Conservation (phyloP, 2,329 filamentous ascomycete genomes). For the Periconia sp. region DNA sequence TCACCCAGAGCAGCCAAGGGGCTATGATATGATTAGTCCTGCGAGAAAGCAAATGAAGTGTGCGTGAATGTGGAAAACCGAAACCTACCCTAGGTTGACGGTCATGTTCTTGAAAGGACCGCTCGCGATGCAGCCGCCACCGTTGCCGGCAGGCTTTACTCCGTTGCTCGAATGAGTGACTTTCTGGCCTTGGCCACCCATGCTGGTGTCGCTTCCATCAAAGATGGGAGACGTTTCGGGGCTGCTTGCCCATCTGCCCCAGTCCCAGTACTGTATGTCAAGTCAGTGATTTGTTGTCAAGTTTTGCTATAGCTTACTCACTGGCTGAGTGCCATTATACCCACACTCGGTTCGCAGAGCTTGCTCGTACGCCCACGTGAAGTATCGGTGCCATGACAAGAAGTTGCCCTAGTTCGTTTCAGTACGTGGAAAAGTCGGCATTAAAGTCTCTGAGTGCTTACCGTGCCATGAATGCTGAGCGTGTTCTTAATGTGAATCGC, state of each 20-base stretch:
- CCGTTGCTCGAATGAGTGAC: conserved; percentile 33
- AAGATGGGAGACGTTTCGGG: conserved; percentile 60
- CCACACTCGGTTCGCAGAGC: conserved; percentile 51
- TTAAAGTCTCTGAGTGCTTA: conserved; percentile 8
- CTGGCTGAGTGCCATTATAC: conserved; percentile 51
- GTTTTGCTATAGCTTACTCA: conserved; percentile 21
- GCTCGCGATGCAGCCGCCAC: conserved; percentile 61
- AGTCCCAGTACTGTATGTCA: conserved; percentile 58
- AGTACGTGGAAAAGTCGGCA: background rate
- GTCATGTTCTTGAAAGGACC: conserved; percentile 57
- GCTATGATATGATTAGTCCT: conserved; percentile 12
- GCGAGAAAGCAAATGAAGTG: conserved; percentile 1
- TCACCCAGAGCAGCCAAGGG: conserved; percentile 28
- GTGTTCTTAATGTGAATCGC: conserved; percentile 46
- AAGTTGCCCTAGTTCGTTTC: conserved; percentile 35
- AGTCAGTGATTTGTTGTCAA: conserved; percentile 16
- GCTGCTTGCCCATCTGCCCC: conserved; percentile 55
- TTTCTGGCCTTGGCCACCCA: conserved; percentile 55
- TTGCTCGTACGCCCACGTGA: conserved; percentile 49
- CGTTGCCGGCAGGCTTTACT: conserved; percentile 54
- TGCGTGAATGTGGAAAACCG: background rate
- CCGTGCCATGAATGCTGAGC: conserved; percentile 39
- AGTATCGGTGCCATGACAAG: conserved; percentile 52
- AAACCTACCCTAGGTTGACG: conserved; percentile 39
- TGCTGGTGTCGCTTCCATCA: conserved; percentile 60